Conservation (phyloP, 2,329 filamentous ascomycete genomes). For the Penicillium sp. region DNA sequence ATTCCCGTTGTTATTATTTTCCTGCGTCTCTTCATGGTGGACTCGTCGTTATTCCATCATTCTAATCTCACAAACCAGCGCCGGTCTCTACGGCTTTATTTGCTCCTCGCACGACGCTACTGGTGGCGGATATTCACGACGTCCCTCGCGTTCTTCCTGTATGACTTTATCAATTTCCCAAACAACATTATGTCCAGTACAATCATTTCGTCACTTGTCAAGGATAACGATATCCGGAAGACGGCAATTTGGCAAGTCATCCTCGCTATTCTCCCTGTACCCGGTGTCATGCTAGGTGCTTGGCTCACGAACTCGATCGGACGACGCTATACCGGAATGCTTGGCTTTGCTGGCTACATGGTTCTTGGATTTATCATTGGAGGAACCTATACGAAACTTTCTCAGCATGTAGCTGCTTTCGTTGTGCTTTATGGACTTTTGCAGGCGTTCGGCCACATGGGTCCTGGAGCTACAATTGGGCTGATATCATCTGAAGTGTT, state of each 20-base stretch:
- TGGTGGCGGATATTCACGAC: conserved; percentile 29
- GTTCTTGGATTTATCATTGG: conserved; percentile 33
- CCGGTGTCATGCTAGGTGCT: conserved; percentile 32
- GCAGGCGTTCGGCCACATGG: conserved; percentile 34
- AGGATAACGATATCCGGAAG: conserved; percentile 29
- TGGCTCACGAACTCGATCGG: conserved; percentile 34
- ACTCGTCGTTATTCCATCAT: conserved; percentile 31
- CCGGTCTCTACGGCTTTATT: conserved; percentile 24
- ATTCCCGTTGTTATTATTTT: conserved; percentile 32
- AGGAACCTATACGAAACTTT: conserved; percentile 25
- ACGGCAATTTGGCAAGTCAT: conserved; percentile 37
- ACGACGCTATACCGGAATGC: conserved; percentile 28
- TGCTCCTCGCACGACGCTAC: conserved; percentile 27
- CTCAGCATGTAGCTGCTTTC: conserved; percentile 29
- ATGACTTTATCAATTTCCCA: conserved; percentile 39
- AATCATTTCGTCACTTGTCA: conserved; percentile 33
- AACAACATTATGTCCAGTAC: conserved; percentile 36
- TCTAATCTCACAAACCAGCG: conserved; percentile 31
- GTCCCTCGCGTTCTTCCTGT: conserved; percentile 35
- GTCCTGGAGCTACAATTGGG: conserved; percentile 33
- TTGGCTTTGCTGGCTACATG: conserved; percentile 29
- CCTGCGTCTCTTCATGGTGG: conserved; percentile 34
- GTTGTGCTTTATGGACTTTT: conserved; percentile 34
- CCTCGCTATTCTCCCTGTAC: conserved; percentile 31
- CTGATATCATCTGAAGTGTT: conserved; percentile 33